These are phyloP conservation scores for Lepidopterella palustris DNA, from an alignment of 495 filamentous ascomycete genomes.

Conservation along the genomic window DNA sequence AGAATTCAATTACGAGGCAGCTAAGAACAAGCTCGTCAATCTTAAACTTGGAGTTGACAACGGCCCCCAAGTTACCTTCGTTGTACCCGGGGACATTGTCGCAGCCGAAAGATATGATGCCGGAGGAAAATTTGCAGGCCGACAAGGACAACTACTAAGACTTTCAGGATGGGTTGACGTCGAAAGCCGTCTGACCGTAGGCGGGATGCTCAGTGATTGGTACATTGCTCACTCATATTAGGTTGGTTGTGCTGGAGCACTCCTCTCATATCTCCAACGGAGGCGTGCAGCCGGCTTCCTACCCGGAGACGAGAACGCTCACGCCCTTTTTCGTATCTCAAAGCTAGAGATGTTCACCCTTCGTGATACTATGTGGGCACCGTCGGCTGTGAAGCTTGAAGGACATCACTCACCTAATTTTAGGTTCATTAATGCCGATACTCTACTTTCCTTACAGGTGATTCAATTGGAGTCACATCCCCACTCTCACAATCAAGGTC, in stretches of 20 bases:
- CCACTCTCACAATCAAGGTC: slow-evolving; percentile 74
- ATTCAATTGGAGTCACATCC: slow-evolving; percentile 79
- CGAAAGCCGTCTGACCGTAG: slow-evolving; percentile 62
- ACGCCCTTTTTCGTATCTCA: slow-evolving; percentile 51
- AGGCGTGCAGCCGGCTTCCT: slow-evolving; percentile 55
- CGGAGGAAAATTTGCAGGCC: slow-evolving; percentile 45
- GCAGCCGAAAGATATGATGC: slow-evolving; percentile 41
- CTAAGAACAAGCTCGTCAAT: slow-evolving; percentile 59
- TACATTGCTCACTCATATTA: slow-evolving; percentile 12
- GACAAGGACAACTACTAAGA: slow-evolving; percentile 62
- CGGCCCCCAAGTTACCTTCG: slow-evolving; percentile 48
- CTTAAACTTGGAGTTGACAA: slow-evolving; percentile 46
- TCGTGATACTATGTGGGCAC: slow-evolving; percentile 61
- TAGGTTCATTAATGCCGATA: slow-evolving; percentile 75
- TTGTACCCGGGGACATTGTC: slow-evolving; percentile 49
- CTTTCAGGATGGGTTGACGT: slow-evolving; percentile 70
- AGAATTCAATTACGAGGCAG: slow-evolving; percentile 71
- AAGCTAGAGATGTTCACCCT: slow-evolving; percentile 73
- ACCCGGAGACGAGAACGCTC: slow-evolving; percentile 47
- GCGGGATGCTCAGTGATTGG: not conserved
- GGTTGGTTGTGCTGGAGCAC: slow-evolving; percentile 74
- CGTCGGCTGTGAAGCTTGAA: not conserved
- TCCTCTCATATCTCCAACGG: slow-evolving; percentile 72
- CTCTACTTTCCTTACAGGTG: slow-evolving; percentile 77
- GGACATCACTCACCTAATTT: slow-evolving; percentile 3